A percentile compares a stretch with the other conserved stretches of the same genome.
These are phyloP conservation scores for Capronia americana DNA, from an alignment of 2,329 filamentous ascomycete species.

Conservation along the genomic window DNA sequence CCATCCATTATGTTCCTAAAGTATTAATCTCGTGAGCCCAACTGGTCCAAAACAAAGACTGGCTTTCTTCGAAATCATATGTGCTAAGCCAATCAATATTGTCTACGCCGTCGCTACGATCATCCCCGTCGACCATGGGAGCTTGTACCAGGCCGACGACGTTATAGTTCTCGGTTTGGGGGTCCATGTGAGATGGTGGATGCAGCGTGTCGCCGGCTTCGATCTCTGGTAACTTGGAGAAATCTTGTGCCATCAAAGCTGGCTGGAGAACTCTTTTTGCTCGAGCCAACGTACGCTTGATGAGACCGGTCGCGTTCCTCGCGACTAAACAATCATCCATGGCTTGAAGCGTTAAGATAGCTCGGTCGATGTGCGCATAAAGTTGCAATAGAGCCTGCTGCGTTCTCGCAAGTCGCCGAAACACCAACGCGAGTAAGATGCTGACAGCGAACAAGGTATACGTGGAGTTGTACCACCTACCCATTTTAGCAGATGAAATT, in stretches of 20 bases:
- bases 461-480: slow-evolving; percentile 51
- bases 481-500: background rate
- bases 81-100: slow-evolving; percentile 25
- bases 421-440: slow-evolving; percentile 42
- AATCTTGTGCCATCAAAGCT: slow-evolving; percentile 6
- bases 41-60: slow-evolving; percentile 29
- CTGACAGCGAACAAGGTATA: slow-evolving; percentile 49
- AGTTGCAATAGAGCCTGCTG: slow-evolving; percentile 41
- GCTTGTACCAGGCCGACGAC: slow-evolving; percentile 10
- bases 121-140: background rate
- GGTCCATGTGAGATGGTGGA: background rate
- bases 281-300: slow-evolving; percentile 26
- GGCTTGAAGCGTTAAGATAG: slow-evolving; percentile 49
- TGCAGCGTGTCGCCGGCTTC: background rate
- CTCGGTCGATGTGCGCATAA: slow-evolving; percentile 46
- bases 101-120: background rate
- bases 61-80: slow-evolving; percentile 25
- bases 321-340: slow-evolving; percentile 53
- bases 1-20: slow-evolving; percentile 20
- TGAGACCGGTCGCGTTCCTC: slow-evolving; percentile 42
- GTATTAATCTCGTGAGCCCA: slow-evolving; percentile 30
- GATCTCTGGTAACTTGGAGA: background rate
- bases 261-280: slow-evolving; percentile 24
- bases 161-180: background rate
- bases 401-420: slow-evolving; percentile 47